Evolutionary conservation across 164 flowering plant genomes (phyloP).

Genomic region (Amborella trichopoda): DNA sequence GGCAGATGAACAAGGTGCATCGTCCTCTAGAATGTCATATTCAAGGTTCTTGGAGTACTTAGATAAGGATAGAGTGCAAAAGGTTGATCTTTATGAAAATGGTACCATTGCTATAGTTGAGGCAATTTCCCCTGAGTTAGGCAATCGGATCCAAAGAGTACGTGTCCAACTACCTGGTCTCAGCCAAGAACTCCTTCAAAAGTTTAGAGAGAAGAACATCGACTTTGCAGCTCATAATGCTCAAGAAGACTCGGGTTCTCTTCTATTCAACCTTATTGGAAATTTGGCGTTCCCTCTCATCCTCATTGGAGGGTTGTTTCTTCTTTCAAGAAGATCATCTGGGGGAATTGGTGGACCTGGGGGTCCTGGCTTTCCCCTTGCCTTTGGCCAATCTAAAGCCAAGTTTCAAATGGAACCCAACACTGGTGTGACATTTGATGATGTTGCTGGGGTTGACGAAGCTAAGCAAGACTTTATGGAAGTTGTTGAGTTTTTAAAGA

Average conservation of each 20-base stretch:
- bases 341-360: slow-evolving; percentile 97
- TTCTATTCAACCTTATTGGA: slow-evolving; percentile 63
- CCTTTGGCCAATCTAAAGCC: slow-evolving; percentile 78
- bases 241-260: slow-evolving; percentile 79
- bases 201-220: slow-evolving; percentile 84
- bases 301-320: slow-evolving; percentile 76
- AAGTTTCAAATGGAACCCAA: slow-evolving; percentile 97
- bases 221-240: slow-evolving; percentile 95
- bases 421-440: slow-evolving; percentile 91
- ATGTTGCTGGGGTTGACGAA: slow-evolving; percentile 96
- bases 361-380: slow-evolving; percentile 82
- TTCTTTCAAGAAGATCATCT: slow-evolving; percentile 77
- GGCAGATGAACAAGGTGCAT: slow-evolving; percentile 95
- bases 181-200: slow-evolving; percentile 85
- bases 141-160: slow-evolving; percentile 79
- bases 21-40: slow-evolving; percentile 91
- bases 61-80: slow-evolving; percentile 69
- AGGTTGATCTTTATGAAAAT: slow-evolving; percentile 85
- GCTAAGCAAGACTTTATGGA: slow-evolving; percentile 94
- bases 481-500: slow-evolving; percentile 87
- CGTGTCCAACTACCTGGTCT: slow-evolving; percentile 92
- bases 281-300: slow-evolving; percentile 79
- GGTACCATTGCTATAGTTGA: slow-evolving; percentile 96
- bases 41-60: slow-evolving; percentile 86
- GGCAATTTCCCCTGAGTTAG: slow-evolving; percentile 83